Percentiles rank a stretch among this genome's conserved stretches.
phyloP scores from a whole-genome alignment of 2,329 filamentous ascomycete species.

The Parasarocladium wereldwijsianum region DNA sequence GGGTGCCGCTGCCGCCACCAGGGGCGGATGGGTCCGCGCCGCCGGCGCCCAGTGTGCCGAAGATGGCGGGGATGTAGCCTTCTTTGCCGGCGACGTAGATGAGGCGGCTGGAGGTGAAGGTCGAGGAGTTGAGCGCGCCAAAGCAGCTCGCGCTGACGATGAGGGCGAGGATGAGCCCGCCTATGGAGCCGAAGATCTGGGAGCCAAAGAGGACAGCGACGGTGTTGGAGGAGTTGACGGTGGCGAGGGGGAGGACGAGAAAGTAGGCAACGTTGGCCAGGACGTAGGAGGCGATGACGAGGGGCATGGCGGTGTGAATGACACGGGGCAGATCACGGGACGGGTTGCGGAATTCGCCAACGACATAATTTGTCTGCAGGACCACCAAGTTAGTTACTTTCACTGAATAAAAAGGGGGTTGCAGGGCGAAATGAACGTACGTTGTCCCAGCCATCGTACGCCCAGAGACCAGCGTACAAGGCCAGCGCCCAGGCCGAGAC shows the following conservation, averaged over 20 bases:
- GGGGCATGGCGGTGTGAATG: constrained; percentile 90
- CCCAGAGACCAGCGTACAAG: constrained; percentile 90
- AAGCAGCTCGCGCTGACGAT: constrained; percentile 88
- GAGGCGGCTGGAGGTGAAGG: constrained; percentile 82
- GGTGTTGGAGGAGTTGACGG: constrained; percentile 80
- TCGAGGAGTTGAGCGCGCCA: constrained; percentile 84
- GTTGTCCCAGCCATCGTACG: constrained; percentile 98
- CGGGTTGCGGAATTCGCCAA: constrained; percentile 90
- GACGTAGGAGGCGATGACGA: constrained; percentile 82
- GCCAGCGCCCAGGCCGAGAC: constrained; percentile 85
- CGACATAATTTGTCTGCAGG: constrained; percentile 81
- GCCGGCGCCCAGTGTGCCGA: constrained; percentile 67
- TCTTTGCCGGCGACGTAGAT: constrained; percentile 93
- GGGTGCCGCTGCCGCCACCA: constrained; percentile 7
- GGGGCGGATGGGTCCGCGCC: constrained; percentile 18
- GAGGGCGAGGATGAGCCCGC: constrained; percentile 71
- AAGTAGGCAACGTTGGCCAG: constrained; percentile 91
- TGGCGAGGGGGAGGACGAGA: constrained; percentile 68
- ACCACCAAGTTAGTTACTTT: constrained; percentile 12
- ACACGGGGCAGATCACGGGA: constrained; percentile 80
- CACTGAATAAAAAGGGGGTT: neutral
- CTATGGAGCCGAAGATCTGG: constrained; percentile 75
- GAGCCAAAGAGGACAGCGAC: constrained; percentile 89
- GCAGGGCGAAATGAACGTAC: constrained; percentile 35
- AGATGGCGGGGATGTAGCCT: constrained; percentile 74